These are phyloP conservation scores for Sequoiadendron giganteum DNA, from an alignment of 75 land plant species.

Conservation along the genomic window DNA sequence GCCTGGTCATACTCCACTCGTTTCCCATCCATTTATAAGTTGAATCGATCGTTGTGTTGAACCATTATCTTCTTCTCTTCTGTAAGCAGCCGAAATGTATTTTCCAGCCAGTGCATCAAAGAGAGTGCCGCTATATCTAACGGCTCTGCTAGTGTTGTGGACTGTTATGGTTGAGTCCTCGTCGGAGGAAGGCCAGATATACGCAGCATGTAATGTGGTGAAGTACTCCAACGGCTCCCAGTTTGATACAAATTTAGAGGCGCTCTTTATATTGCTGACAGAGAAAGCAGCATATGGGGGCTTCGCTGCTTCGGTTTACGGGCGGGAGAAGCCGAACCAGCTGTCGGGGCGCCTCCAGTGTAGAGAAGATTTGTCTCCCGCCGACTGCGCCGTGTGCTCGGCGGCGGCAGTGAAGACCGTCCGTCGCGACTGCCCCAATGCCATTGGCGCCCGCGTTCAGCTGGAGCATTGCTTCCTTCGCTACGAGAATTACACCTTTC, in stretches of 20 bases:
- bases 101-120: neutral
- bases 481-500: too few relatives aligned
- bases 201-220: neutral
- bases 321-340: neutral
- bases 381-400: too few relatives aligned
- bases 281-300: neutral
- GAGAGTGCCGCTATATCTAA: neutral
- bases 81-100: neutral
- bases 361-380: too few relatives aligned
- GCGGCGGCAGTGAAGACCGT: too few relatives aligned
- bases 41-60: too few relatives aligned
- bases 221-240: neutral
- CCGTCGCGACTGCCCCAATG: too few relatives aligned
- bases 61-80: too few relatives aligned
- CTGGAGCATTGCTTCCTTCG: too few relatives aligned
- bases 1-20: too few relatives aligned
- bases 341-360: neutral
- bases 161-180: neutral
- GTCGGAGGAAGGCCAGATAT: neutral
- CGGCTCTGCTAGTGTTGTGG: neutral
- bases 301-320: neutral
- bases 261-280: neutral
- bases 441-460: too few relatives aligned
- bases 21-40: too few relatives aligned
- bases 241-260: neutral